Evolutionary conservation across 2,329 filamentous ascomycete species (phyloP).

Genomic region (Alternaria novae-zelandiae): DNA sequence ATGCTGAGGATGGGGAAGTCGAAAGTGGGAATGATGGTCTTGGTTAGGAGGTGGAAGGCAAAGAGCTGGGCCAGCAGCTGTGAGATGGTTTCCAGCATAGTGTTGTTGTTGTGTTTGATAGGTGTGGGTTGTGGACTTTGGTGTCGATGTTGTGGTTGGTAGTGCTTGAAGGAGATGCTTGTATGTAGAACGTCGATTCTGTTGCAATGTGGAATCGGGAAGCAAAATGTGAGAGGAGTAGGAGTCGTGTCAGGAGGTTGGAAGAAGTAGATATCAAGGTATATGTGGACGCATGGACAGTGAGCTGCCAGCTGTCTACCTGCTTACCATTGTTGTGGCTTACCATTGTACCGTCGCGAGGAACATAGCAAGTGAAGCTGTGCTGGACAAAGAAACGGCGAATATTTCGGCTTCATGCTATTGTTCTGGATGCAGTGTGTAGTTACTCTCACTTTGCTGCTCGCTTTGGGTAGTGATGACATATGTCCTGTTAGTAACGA

Average conservation of each 20-base stretch:
- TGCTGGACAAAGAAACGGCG: not conserved
- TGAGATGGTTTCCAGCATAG: not conserved
- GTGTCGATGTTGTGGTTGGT: not conserved
- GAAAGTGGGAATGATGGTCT: not conserved
- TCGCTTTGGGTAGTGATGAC: not conserved
- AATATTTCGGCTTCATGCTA: not conserved
- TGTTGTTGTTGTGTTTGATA: not conserved
- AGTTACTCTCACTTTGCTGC: not conserved
- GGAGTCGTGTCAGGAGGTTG: not conserved
- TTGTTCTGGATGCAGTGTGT: not conserved
- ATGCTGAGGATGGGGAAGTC: not conserved
- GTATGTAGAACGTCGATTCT: not conserved
- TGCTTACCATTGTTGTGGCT: constrained; percentile 1
- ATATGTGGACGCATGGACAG: not conserved
- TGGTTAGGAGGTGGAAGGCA: not conserved
- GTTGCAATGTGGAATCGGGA: not conserved
- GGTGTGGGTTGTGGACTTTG: not conserved
- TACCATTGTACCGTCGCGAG: not conserved
- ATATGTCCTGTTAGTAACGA: not conserved
- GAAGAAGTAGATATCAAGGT: not conserved
- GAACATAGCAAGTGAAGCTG: not conserved
- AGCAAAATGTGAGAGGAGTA: not conserved
- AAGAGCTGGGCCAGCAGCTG: not conserved
- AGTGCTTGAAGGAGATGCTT: not conserved
- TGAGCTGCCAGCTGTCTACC: not conserved